Evolutionary conservation across 208 protist species (phyloP).

Genomic region (Naegleria gruberi): DNA sequence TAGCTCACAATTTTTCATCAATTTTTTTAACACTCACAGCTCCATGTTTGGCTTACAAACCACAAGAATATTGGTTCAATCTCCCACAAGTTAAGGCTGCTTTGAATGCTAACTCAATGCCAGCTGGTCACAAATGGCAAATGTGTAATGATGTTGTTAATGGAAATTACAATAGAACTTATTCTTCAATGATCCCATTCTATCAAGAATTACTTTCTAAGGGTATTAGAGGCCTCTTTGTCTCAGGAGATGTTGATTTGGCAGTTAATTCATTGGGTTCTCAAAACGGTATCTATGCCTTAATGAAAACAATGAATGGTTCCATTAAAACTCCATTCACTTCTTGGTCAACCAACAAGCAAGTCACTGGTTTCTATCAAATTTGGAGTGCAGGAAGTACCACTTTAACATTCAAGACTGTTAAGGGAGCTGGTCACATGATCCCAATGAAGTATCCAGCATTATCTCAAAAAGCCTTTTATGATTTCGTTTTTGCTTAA

Average conservation of each 20-base stretch:
- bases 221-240: background rate
- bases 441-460: background rate
- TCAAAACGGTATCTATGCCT: background rate
- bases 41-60: background rate
- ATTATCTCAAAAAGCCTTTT: background rate
- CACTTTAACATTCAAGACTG: background rate
- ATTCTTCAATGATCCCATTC: background rate
- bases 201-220: background rate
- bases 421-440: background rate
- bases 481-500: background rate
- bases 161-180: background rate
- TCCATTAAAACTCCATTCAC: background rate
- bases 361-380: background rate
- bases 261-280: background rate
- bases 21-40: too few relatives aligned
- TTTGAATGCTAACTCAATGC: background rate
- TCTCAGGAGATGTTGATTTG: conserved; percentile 3
- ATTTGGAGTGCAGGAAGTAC: background rate
- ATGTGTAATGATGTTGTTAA: background rate
- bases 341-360: background rate
- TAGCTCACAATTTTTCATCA: too few relatives aligned
- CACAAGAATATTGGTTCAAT: conserved; percentile 4
- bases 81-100: background rate
- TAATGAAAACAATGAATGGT: background rate
- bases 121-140: background rate